Percentiles rank a stretch among this genome's conserved stretches.
Evolutionary conservation across 768 basidiomycete genomes (phyloP).

Genomic region (Xerocomus brunneocitrinus): DNA sequence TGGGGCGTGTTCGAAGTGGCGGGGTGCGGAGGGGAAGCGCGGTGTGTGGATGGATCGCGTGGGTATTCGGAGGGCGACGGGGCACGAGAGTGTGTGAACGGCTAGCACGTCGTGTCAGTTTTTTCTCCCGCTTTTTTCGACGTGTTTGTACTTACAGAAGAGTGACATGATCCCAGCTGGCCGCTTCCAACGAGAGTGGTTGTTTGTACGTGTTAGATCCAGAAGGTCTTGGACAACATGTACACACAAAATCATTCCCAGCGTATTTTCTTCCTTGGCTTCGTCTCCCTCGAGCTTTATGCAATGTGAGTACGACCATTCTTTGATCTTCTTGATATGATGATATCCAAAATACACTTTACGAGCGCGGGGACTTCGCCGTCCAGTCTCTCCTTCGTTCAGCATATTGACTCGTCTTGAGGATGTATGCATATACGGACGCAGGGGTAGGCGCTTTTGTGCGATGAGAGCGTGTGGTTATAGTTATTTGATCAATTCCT

Average conservation of each 20-base stretch:
- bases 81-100: conserved; percentile 3
- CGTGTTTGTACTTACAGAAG: neutral
- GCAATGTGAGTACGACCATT: conserved; percentile 13
- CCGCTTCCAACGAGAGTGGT: conserved; percentile 4
- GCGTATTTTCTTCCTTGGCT: neutral
- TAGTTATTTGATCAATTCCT: conserved; percentile 31
- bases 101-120: neutral
- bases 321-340: conserved; percentile 13
- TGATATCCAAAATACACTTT: conserved; percentile 29
- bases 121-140: too few relatives aligned
- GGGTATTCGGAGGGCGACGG: conserved; percentile 2
- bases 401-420: conserved; percentile 33
- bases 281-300: neutral
- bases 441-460: conserved; percentile 33
- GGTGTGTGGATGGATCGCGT: neutral
- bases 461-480: conserved; percentile 32
- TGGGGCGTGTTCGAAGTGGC: conserved; percentile 2
- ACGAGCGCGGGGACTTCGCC: conserved; percentile 29
- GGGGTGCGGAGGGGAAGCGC: conserved; percentile 9
- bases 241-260: conserved; percentile 11
- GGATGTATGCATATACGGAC: conserved; percentile 32
- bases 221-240: conserved; percentile 23
- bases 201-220: conserved; percentile 27
- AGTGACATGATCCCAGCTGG: conserved; percentile 5
- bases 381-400: conserved; percentile 34